These are phyloP conservation scores for Beta corolliflora DNA, from an alignment of 179 eudicot species.

Conservation along the genomic window DNA sequence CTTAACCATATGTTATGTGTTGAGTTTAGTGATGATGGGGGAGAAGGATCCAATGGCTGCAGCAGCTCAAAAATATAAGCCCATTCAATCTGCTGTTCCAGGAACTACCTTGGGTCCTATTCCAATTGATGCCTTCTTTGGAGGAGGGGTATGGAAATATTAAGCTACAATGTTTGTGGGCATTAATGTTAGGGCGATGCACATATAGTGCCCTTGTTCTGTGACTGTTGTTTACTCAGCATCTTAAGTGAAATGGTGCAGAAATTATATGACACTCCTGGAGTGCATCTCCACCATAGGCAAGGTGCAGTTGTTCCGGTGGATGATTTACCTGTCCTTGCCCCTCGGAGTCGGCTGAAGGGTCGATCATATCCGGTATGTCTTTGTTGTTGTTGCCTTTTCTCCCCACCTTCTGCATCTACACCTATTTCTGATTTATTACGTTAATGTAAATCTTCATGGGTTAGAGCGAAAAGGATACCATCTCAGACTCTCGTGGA, in stretches of 20 bases:
- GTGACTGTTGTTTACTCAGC: constrained; percentile 6
- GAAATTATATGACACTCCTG: constrained; percentile 96
- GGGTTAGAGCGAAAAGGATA: constrained; percentile 35
- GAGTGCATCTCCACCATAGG: constrained; percentile 98
- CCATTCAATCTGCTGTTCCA: constrained; percentile 98
- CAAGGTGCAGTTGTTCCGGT: constrained; percentile 92
- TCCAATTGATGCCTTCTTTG: constrained; percentile 77
- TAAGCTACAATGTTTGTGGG: not conserved
- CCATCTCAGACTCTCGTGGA: constrained; percentile 46
- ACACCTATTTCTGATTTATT: constrained; percentile 9
- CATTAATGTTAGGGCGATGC: not conserved
- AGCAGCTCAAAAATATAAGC: constrained; percentile 81
- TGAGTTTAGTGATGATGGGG: constrained; percentile 58
- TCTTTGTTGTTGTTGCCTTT: not conserved
- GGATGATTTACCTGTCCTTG: constrained; percentile 84
- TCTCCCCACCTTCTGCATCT: not conserved
- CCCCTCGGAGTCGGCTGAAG: constrained; percentile 87
- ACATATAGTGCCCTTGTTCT: not conserved
- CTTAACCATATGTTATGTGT: not conserved
- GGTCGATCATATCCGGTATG: constrained; percentile 87
- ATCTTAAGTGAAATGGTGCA: constrained; percentile 33
- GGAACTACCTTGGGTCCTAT: constrained; percentile 99
- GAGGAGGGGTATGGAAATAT: constrained; percentile 74
- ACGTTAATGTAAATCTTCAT: constrained; percentile 33
- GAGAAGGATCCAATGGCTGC: constrained; percentile 93